Percentiles rank a stretch among this genome's conserved stretches.
Evolutionary conservation across 495 filamentous ascomycete species (phyloP).

Genomic region (Hypoxylon rickii): DNA sequence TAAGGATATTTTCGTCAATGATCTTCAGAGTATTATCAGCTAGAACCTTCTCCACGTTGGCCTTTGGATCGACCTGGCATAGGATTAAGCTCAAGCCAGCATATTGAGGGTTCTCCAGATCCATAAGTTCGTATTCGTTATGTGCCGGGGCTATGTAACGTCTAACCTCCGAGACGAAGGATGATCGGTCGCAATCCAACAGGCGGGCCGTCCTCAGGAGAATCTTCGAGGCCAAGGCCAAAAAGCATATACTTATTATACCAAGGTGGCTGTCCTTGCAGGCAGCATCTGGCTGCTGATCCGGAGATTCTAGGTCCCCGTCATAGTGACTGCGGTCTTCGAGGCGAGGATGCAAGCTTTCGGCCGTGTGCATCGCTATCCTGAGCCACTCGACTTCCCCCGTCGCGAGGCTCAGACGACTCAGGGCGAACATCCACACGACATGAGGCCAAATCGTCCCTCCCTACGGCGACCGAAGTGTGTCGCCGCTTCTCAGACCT

Average conservation of each 20-base stretch:
- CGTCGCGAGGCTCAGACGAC: neutral
- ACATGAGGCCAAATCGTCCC: neutral
- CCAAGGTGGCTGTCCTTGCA: neutral
- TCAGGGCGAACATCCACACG: neutral
- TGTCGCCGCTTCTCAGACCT: neutral
- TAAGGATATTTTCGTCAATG: neutral
- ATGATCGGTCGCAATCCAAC: neutral
- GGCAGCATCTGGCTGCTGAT: neutral
- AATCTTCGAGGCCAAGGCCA: neutral
- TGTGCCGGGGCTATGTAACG: neutral
- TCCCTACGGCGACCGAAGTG: neutral
- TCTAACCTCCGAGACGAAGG: neutral
- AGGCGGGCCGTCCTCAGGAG: neutral
- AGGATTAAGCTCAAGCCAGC: neutral
- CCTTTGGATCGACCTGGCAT: neutral
- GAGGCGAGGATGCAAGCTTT: neutral
- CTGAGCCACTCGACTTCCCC: neutral
- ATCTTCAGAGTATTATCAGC: neutral
- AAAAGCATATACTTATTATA: neutral
- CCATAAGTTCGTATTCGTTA: neutral
- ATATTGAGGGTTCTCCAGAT: neutral
- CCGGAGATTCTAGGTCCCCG: neutral
- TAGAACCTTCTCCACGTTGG: neutral
- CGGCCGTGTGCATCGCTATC: neutral
- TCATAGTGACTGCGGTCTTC: neutral